Conservation (phyloP, 2,329 filamentous ascomycete species). For the Nigrospora sphaerica region DNA sequence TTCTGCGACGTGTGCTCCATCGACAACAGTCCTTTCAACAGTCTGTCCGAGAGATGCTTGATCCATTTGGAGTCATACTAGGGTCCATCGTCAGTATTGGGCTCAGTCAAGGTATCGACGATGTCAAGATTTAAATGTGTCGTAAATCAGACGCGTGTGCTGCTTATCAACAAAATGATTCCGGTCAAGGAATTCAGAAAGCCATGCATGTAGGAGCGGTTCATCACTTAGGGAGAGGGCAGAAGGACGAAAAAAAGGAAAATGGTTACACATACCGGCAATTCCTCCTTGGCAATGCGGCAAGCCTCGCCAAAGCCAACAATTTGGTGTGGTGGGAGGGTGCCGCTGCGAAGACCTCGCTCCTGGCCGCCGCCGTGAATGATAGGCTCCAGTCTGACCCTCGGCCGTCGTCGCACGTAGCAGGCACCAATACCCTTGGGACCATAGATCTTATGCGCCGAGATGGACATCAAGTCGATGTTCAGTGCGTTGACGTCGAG, state of each 20-base stretch:
- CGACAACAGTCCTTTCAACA: constrained; percentile 73
- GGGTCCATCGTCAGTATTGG: constrained; percentile 13
- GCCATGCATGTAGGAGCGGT: constrained; percentile 81
- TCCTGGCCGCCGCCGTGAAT: constrained; percentile 97
- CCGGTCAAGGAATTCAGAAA: constrained; percentile 72
- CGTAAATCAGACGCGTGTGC: constrained; percentile 58
- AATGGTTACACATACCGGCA: constrained; percentile 62
- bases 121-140: constrained; percentile 1
- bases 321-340: constrained; percentile 78
- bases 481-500: constrained; percentile 97
- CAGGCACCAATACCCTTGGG: constrained; percentile 96
- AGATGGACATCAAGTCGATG: constrained; percentile 97
- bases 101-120: not conserved
- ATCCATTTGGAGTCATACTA: constrained; percentile 92
- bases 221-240: constrained; percentile 57
- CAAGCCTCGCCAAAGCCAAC: constrained; percentile 96
- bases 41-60: constrained; percentile 71
- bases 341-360: constrained; percentile 88
- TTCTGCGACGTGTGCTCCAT: constrained; percentile 93
- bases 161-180: constrained; percentile 52
- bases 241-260: constrained; percentile 8
- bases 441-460: constrained; percentile 96
- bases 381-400: constrained; percentile 90
- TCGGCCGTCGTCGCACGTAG: constrained; percentile 85
- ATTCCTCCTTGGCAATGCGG: constrained; percentile 81